Conservation (phyloP, 1,284 basidiomycete species). For the Ganoderma resinaceum region DNA sequence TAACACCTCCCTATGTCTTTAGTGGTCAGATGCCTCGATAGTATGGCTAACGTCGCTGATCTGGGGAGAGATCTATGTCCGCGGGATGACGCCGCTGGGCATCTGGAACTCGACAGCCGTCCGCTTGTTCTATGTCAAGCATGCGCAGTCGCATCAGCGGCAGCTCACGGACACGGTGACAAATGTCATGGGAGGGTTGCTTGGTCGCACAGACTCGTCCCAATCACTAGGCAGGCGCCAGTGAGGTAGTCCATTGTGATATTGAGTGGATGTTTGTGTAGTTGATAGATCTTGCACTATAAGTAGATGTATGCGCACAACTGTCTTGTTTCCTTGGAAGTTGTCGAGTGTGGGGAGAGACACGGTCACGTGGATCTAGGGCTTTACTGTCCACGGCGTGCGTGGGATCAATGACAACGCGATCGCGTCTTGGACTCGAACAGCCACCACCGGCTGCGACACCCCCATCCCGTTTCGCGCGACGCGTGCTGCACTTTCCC, state of each 20-base stretch:
- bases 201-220: conserved; percentile 44
- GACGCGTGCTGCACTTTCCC: neutral
- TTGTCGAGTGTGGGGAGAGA: neutral
- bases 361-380: conserved; percentile 7
- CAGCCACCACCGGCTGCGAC: conserved; percentile 16
- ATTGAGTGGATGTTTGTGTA: neutral
- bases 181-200: conserved; percentile 75
- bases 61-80: conserved; percentile 95
- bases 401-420: too few relatives aligned
- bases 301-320: neutral
- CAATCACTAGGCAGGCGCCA: conserved; percentile 39
- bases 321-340: neutral
- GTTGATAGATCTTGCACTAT: conserved; percentile 1
- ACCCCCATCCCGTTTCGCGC: too few relatives aligned
- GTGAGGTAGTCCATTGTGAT: conserved; percentile 7
- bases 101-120: conserved; percentile 90
- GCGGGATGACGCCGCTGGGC: conserved; percentile 81
- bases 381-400: neutral
- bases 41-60: conserved; percentile 91
- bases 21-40: conserved; percentile 91
- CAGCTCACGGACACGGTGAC: conserved; percentile 80
- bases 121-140: conserved; percentile 88
- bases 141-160: conserved; percentile 70
- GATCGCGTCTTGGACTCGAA: conserved; percentile 21
- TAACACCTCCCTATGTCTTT: conserved; percentile 4